Percentiles rank a stretch among this genome's conserved stretches.
Evolutionary conservation across 1,139 yeast species (phyloP).

Genomic region (Saccharomyces hybrid): DNA sequence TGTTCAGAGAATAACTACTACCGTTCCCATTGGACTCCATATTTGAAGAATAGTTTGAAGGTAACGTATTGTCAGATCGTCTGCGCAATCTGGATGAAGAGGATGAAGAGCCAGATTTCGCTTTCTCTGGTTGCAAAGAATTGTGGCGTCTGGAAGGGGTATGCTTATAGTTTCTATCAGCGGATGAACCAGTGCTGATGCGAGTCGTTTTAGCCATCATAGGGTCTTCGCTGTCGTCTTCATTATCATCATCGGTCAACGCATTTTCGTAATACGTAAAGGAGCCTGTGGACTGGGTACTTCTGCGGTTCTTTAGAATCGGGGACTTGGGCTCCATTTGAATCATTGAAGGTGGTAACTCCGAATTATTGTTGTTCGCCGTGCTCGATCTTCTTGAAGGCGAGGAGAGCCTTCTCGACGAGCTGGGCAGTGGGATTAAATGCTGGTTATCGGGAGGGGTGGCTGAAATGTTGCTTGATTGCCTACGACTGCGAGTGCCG

Average conservation of each 20-base stretch:
- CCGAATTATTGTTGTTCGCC: conserved; percentile 6
- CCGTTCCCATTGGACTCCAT: not conserved
- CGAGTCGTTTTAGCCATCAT: conserved; percentile 10
- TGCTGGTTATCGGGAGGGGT: not conserved
- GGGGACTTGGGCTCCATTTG: conserved; percentile 57
- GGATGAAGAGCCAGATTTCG: conserved; percentile 2
- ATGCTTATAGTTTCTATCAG: not conserved
- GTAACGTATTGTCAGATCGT: conserved; percentile 2
- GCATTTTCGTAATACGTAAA: conserved; percentile 11
- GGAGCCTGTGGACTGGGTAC: conserved; percentile 10
- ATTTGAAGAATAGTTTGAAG: not conserved
- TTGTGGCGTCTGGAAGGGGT: not conserved
- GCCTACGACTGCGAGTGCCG: not conserved
- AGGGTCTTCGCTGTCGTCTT: conserved; percentile 6
- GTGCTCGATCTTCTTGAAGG: conserved; percentile 21
- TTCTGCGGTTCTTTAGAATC: conserved; percentile 37
- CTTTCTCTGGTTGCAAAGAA: conserved; percentile 1
- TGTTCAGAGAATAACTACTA: not conserved
- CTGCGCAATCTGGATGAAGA: conserved; percentile 5
- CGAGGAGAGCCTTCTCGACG: not conserved
- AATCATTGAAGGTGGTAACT: conserved; percentile 57
- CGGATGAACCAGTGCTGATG: conserved; percentile 1
- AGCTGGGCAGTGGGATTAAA: not conserved
- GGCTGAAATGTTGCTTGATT: not conserved
- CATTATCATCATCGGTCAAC: conserved; percentile 8